Evolutionary conservation across 352 stramenopile species (phyloP).

Genomic region (Phytophthora kernoviae): DNA sequence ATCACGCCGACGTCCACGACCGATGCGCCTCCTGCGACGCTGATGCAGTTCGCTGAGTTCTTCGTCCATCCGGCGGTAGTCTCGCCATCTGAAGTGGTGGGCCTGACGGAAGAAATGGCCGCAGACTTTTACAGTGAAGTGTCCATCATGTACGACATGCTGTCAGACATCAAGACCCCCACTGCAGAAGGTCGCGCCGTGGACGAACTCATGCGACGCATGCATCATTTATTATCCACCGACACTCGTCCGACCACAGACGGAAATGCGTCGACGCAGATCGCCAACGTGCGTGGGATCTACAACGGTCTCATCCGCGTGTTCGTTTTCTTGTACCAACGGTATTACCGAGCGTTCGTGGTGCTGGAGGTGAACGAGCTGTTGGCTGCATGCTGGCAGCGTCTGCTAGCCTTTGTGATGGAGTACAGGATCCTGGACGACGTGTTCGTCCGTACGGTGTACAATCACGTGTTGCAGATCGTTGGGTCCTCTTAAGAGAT

Average conservation of each 20-base stretch:
- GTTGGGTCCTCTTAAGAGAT: slow-evolving; percentile 22
- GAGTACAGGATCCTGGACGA: slow-evolving; percentile 71
- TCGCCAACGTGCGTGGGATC: slow-evolving; percentile 48
- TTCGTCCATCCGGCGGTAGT: slow-evolving; percentile 50
- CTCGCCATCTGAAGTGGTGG: slow-evolving; percentile 47
- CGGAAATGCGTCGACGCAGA: slow-evolving; percentile 17
- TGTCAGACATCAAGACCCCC: slow-evolving; percentile 59
- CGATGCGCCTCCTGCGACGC: slow-evolving; percentile 8
- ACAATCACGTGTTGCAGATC: slow-evolving; percentile 57
- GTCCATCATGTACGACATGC: slow-evolving; percentile 71
- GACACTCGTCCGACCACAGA: background rate
- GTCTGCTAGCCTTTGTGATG: slow-evolving; percentile 60
- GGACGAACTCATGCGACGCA: slow-evolving; percentile 62
- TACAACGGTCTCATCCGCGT: slow-evolving; percentile 72
- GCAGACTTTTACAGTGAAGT: slow-evolving; percentile 69
- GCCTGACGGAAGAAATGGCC: slow-evolving; percentile 60
- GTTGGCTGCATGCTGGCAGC: slow-evolving; percentile 60
- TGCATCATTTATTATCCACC: slow-evolving; percentile 33
- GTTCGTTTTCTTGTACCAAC: slow-evolving; percentile 70
- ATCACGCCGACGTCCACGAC: slow-evolving; percentile 27
- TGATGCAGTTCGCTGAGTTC: slow-evolving; percentile 38
- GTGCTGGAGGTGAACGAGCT: slow-evolving; percentile 65
- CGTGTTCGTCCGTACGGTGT: slow-evolving; percentile 57
- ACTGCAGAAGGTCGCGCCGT: slow-evolving; percentile 52
- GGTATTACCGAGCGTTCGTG: slow-evolving; percentile 56